phyloP scores from a whole-genome alignment of 768 basidiomycete genomes.

The Pluteus cervinus region DNA sequence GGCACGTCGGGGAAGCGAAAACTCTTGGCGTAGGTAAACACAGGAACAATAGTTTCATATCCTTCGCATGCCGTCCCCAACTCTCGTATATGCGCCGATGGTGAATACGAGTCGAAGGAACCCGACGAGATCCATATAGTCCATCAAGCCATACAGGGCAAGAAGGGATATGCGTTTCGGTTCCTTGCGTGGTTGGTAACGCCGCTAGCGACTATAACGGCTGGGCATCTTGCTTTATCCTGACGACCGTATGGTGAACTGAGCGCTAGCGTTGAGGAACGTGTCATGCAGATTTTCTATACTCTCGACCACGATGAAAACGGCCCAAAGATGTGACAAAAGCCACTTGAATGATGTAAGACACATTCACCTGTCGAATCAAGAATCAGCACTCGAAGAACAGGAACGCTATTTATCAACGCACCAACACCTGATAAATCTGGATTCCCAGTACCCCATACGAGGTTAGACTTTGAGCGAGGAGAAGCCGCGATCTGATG shows the following conservation, averaged over 20 bases:
- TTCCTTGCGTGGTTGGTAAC: too few species aligned
- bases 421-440: constrained; percentile 13
- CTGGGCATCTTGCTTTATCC: constrained; percentile 11
- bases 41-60: too few species aligned
- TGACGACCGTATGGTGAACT: constrained; percentile 13
- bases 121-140: constrained; percentile 12
- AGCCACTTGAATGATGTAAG: constrained; percentile 11
- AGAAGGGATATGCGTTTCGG: too few species aligned
- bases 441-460: constrained; percentile 13
- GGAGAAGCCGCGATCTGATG: too few species aligned
- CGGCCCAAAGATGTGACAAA: constrained; percentile 10
- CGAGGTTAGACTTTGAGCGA: constrained; percentile 10
- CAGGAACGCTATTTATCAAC: too few species aligned
- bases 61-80: constrained; percentile 8
- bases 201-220: constrained; percentile 7
- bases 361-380: too few species aligned
- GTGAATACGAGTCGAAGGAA: constrained; percentile 5
- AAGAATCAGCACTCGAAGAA: too few species aligned
- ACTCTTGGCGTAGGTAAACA: too few species aligned
- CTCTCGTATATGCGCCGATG: constrained; percentile 8
- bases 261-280: constrained; percentile 11
- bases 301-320: constrained; percentile 6
- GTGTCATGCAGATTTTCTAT: constrained; percentile 6
- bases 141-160: too few species aligned
- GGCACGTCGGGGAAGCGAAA: too few species aligned